A percentile compares a stretch with the other conserved stretches of the same genome.
Evolutionary conservation across 257 asterid genomes (phyloP).

Genomic region (Osmanthus fragrans): DNA sequence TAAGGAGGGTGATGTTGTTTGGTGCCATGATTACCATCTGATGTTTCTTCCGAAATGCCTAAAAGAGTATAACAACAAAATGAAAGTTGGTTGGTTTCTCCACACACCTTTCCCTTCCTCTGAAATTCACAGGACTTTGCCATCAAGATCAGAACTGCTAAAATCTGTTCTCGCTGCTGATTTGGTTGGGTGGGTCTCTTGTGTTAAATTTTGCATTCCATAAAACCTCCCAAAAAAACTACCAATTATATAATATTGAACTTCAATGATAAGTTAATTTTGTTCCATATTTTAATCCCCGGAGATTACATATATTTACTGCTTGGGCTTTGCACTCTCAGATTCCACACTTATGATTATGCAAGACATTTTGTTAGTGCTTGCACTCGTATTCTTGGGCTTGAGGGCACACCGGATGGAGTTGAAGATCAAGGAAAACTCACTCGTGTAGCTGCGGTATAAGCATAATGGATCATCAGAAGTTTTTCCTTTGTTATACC

Average conservation of each 20-base stretch:
- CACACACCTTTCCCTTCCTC: slow-evolving; percentile 68
- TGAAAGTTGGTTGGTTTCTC: no score
- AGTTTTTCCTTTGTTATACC: slow-evolving; percentile 12
- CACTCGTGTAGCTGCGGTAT: slow-evolving; percentile 93
- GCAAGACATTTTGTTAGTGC: slow-evolving; percentile 95
- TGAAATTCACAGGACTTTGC: slow-evolving; percentile 81
- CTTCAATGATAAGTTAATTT: background rate
- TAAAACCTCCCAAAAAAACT: background rate
- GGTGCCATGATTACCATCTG: slow-evolving; percentile 83
- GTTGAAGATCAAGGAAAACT: slow-evolving; percentile 94
- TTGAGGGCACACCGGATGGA: slow-evolving; percentile 95
- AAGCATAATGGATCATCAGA: slow-evolving; percentile 15
- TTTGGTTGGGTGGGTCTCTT: slow-evolving; percentile 50
- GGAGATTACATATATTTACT: background rate
- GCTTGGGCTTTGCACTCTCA: slow-evolving; percentile 27
- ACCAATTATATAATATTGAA: background rate
- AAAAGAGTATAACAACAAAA: slow-evolving; percentile 50
- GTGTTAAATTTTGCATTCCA: background rate
- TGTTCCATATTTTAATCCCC: background rate
- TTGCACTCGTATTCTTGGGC: slow-evolving; percentile 92
- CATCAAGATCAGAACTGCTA: slow-evolving; percentile 77
- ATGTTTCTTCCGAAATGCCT: slow-evolving; percentile 35
- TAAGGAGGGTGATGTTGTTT: no score
- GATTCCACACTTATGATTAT: slow-evolving; percentile 90
- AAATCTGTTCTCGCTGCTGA: slow-evolving; percentile 52